These are phyloP conservation scores for Chaetoscypha palmicola DNA, from an alignment of 2,329 filamentous ascomycete species.

Conservation along the genomic window DNA sequence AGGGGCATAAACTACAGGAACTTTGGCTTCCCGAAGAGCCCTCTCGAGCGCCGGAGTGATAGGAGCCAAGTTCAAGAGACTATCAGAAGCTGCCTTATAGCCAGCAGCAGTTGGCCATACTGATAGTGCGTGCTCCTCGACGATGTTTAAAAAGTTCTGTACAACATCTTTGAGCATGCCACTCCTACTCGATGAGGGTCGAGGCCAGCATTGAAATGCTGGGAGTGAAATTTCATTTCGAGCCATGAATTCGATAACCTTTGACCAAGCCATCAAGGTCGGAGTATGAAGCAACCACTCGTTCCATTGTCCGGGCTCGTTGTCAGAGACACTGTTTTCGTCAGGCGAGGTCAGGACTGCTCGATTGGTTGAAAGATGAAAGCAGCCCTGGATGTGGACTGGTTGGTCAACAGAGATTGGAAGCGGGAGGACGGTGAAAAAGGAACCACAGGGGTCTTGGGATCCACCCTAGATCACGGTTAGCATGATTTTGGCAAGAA, in stretches of 20 bases:
- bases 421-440: constrained; percentile 32
- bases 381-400: constrained; percentile 32
- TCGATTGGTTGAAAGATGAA: constrained; percentile 31
- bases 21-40: background rate
- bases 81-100: background rate
- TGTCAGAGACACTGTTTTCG: constrained; percentile 22
- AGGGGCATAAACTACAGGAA: background rate
- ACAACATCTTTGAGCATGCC: constrained; percentile 14
- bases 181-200: constrained; percentile 2
- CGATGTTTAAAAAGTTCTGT: constrained; percentile 13
- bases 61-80: background rate
- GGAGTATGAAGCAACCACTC: constrained; percentile 24
- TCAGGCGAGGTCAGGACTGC: constrained; percentile 24
- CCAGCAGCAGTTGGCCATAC: constrained; percentile 13
- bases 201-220: constrained; percentile 20
- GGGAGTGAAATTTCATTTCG: constrained; percentile 3
- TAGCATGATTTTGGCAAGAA: background rate
- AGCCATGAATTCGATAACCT: constrained; percentile 12
- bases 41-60: background rate
- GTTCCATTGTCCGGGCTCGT: constrained; percentile 28
- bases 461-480: too few relatives aligned
- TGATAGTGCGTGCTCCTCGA: constrained; percentile 12
- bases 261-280: constrained; percentile 26
- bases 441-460: constrained; percentile 18
- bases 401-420: constrained; percentile 29